A percentile compares a stretch with the other conserved stretches of the same genome.
Conservation (phyloP, 23 red algal species). For the Agarophyton chilense region DNA sequence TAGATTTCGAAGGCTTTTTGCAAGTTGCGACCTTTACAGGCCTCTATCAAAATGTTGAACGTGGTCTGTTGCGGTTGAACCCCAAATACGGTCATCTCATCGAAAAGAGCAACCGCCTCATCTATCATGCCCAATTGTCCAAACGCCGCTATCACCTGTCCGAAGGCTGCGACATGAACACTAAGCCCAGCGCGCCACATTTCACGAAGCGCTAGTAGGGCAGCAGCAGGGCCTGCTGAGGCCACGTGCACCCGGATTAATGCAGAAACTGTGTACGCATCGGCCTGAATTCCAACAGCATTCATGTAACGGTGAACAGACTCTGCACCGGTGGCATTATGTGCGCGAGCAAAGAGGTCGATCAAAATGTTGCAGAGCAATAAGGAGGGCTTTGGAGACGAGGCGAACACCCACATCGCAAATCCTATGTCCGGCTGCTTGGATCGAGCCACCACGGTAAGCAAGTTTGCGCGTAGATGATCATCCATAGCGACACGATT, state of each 20-base stretch:
- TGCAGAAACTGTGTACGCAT: constrained; percentile 34
- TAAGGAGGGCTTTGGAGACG: not conserved
- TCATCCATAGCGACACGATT: constrained; percentile 23
- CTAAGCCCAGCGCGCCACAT: constrained; percentile 17
- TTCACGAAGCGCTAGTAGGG: not conserved
- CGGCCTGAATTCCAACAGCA: not conserved
- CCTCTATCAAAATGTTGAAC: constrained; percentile 44
- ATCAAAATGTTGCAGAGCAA: constrained; percentile 41
- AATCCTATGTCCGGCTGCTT: not conserved
- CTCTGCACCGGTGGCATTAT: not conserved
- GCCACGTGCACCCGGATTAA: constrained; percentile 37
- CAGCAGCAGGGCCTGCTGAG: not conserved
- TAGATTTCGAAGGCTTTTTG: constrained; percentile 39
- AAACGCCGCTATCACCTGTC: constrained; percentile 45
- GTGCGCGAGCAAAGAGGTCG: constrained; percentile 10
- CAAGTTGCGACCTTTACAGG: not conserved
- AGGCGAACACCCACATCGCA: constrained; percentile 22
- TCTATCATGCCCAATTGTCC: constrained; percentile 17
- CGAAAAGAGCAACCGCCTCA: constrained; percentile 43
- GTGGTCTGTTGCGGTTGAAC: constrained; percentile 29
- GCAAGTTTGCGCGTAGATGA: constrained; percentile 19
- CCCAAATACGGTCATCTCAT: constrained; percentile 29
- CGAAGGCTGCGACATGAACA: constrained; percentile 24
- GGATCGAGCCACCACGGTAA: not conserved
- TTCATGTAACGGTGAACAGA: constrained; percentile 17